Evolutionary conservation across 2,329 filamentous ascomycete genomes (phyloP).

Genomic region (Neopestalotiopsis rosae): DNA sequence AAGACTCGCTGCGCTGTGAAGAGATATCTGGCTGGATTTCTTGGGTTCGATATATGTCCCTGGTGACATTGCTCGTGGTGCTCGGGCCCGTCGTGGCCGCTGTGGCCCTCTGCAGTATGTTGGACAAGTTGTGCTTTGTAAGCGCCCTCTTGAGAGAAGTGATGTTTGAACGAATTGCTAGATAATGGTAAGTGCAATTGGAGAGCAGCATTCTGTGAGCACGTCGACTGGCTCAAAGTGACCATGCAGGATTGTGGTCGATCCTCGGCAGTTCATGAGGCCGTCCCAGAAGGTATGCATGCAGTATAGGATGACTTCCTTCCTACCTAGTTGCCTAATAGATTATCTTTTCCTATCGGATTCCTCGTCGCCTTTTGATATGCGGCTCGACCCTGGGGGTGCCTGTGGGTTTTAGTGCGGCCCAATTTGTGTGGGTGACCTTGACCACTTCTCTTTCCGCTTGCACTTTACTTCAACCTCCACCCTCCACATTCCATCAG

Average conservation of each 20-base stretch:
- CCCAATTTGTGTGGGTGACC: constrained; percentile 32
- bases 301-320: not conserved
- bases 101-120: not conserved
- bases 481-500: constrained; percentile 31
- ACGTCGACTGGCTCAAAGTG: not conserved
- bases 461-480: constrained; percentile 27
- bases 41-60: not conserved
- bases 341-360: constrained; percentile 36
- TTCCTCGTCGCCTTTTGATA: constrained; percentile 30
- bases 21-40: not conserved
- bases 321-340: constrained; percentile 25
- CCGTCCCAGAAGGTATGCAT: not conserved
- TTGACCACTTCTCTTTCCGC: constrained; percentile 26
- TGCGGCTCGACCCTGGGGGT: constrained; percentile 38
- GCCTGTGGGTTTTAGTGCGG: constrained; percentile 37
- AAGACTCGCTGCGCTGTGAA: not conserved
- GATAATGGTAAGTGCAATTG: not conserved
- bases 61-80: not conserved
- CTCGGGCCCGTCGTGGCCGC: not conserved
- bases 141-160: not conserved
- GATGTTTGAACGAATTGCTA: not conserved
- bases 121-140: not conserved
- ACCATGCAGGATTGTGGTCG: not conserved
- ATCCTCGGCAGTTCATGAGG: not conserved
- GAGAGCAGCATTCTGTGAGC: not conserved